Conservation (phyloP, 2,329 filamentous ascomycete species). For the Fusarium equiseti region DNA sequence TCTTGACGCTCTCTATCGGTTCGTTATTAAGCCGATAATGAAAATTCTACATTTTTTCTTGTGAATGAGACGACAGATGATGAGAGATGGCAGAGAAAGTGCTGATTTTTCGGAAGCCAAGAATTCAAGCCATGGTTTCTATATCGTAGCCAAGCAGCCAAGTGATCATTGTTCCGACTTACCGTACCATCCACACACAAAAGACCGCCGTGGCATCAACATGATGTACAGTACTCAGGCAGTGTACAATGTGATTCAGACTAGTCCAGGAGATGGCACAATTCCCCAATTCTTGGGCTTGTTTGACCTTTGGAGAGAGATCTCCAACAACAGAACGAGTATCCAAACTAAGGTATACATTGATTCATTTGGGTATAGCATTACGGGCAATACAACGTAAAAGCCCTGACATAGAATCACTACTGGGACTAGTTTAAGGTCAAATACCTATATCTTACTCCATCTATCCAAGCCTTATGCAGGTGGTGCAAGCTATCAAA, state of each 20-base stretch:
- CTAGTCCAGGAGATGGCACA: not conserved
- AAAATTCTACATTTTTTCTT: slow-evolving; percentile 30
- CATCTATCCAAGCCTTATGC: not conserved
- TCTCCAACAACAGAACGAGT: not conserved
- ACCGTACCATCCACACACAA: not conserved
- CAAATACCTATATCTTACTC: not conserved
- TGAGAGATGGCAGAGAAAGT: not conserved
- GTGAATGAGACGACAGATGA: slow-evolving; percentile 3
- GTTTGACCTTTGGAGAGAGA: not conserved
- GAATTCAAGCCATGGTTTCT: not conserved
- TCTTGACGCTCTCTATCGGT: slow-evolving; percentile 31
- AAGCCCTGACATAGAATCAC: not conserved
- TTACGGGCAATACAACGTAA: not conserved
- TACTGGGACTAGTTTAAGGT: not conserved
- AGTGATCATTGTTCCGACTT: not conserved
- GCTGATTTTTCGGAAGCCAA: not conserved
- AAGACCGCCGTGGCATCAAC: not conserved
- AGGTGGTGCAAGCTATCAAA: not conserved
- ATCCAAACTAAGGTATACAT: not conserved
- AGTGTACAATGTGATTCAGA: not conserved
- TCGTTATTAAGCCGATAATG: slow-evolving; percentile 7
- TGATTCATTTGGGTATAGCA: not conserved
- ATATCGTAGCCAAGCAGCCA: slow-evolving; percentile 3
- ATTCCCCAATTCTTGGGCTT: not conserved
- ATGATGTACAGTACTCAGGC: not conserved